A percentile compares a stretch with the other conserved stretches of the same genome.
phyloP scores from a whole-genome alignment of 2,329 filamentous ascomycete genomes.

The Fusarium anguioides region DNA sequence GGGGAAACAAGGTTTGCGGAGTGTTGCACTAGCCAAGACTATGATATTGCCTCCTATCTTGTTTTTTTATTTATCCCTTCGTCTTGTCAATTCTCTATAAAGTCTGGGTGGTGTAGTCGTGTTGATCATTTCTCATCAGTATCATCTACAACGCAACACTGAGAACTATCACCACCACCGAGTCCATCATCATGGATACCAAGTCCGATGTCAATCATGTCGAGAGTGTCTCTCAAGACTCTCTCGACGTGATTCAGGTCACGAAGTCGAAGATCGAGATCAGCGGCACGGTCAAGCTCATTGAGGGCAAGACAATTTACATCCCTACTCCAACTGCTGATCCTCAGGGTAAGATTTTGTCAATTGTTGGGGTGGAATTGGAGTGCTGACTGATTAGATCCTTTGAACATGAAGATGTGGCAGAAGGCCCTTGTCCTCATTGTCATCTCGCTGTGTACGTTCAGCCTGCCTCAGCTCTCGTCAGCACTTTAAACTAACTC shows the following conservation, averaged over 20 bases:
- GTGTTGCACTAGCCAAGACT: constrained; percentile 16
- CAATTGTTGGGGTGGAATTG: neutral
- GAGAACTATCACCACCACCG: neutral
- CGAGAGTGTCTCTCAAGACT: constrained; percentile 32
- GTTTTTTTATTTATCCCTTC: constrained; percentile 4
- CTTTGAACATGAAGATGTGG: constrained; percentile 41
- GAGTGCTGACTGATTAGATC: constrained; percentile 25
- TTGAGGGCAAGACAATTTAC: constrained; percentile 29
- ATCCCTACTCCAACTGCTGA: constrained; percentile 40
- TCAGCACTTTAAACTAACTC: neutral
- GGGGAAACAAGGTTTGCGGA: constrained; percentile 30
- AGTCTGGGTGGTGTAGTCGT: constrained; percentile 1
- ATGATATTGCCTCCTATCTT: constrained; percentile 6
- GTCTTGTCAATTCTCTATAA: constrained; percentile 17
- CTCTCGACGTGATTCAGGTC: constrained; percentile 30
- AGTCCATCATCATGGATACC: constrained; percentile 26
- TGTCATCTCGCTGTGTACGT: constrained; percentile 35
- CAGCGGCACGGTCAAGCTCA: constrained; percentile 38
- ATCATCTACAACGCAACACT: constrained; percentile 10
- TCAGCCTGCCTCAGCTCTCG: accelerated
- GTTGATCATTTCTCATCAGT: neutral
- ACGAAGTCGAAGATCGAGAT: constrained; percentile 33
- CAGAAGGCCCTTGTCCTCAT: constrained; percentile 34
- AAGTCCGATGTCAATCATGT: constrained; percentile 35
- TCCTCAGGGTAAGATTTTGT: neutral